phyloP scores from a whole-genome alignment of 352 stramenopile species.

The Pythium monospermum region DNA sequence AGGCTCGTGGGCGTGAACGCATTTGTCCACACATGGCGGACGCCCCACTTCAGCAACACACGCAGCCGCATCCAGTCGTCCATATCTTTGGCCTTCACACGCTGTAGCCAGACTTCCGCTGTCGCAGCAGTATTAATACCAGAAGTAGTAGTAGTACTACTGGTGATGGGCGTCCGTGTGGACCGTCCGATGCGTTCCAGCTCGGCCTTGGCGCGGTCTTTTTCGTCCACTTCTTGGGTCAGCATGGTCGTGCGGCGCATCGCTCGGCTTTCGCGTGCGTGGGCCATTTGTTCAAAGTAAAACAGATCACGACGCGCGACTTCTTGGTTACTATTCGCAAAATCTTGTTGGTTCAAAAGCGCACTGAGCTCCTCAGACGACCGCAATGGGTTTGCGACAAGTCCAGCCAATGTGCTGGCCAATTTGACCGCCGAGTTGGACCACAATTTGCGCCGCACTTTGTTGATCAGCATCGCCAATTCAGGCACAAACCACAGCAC shows the following conservation, averaged over 20 bases:
- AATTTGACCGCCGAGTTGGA: constrained; percentile 66
- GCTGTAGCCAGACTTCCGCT: constrained; percentile 64
- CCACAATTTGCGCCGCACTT: constrained; percentile 62
- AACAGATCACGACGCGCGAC: constrained; percentile 72
- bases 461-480: constrained; percentile 57
- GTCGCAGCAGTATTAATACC: neutral
- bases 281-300: constrained; percentile 81
- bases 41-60: constrained; percentile 71
- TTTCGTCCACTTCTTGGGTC: constrained; percentile 55
- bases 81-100: constrained; percentile 81
- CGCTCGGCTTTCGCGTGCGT: constrained; percentile 64
- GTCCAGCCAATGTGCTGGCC: constrained; percentile 53
- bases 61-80: constrained; percentile 85
- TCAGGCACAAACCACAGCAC: constrained; percentile 76
- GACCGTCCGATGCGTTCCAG: constrained; percentile 66
- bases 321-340: constrained; percentile 66
- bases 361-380: constrained; percentile 61
- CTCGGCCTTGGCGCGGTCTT: constrained; percentile 50
- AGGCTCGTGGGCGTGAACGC: constrained; percentile 6
- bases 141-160: neutral
- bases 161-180: constrained; percentile 26
- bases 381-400: constrained; percentile 55
- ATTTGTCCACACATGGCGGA: constrained; percentile 69
- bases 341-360: constrained; percentile 56
- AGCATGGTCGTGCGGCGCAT: constrained; percentile 53